These are phyloP conservation scores for Didymella exigua DNA, from an alignment of 2,329 filamentous ascomycete species.

Conservation along the genomic window DNA sequence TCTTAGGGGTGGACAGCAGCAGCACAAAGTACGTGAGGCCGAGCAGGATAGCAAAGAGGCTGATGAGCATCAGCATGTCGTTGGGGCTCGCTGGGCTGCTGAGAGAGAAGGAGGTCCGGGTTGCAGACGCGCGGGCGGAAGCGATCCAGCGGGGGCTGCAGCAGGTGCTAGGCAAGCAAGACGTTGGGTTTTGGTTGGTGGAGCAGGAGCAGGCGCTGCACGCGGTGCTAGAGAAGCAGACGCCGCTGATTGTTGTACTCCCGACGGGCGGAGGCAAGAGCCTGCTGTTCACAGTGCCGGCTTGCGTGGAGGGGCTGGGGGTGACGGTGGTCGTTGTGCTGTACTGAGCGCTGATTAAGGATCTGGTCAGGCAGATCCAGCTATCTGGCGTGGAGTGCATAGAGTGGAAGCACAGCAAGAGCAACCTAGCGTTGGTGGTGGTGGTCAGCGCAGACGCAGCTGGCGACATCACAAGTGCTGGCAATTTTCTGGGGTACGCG, in stretches of 20 bases:
- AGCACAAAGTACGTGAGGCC: not conserved
- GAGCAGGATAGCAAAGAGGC: not conserved
- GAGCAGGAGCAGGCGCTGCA: slow-evolving; percentile 21
- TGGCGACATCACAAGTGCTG: not conserved
- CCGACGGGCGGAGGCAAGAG: slow-evolving; percentile 29
- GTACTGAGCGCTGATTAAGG: slow-evolving; percentile 20
- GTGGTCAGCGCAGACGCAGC: not conserved
- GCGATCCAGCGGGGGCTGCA: not conserved
- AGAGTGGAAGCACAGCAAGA: slow-evolving; percentile 14
- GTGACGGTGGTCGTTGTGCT: slow-evolving; percentile 28
- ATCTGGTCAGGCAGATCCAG: slow-evolving; percentile 12
- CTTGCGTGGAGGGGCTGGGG: not conserved
- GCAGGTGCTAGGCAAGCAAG: slow-evolving; percentile 9
- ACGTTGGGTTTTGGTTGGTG: slow-evolving; percentile 13
- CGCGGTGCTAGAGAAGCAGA: slow-evolving; percentile 18
- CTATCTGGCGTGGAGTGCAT: not conserved
- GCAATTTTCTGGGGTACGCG: not conserved
- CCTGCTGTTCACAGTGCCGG: slow-evolving; percentile 28
- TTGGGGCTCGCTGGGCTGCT: not conserved
- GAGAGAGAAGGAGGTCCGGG: not conserved
- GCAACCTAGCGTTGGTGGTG: slow-evolving; percentile 6
- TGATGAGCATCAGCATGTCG: not conserved
- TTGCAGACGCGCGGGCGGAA: not conserved
- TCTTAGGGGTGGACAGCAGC: not conserved
- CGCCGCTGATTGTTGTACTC: slow-evolving; percentile 19